These are phyloP conservation scores for Erodium maritimum DNA, from an alignment of 345 rosid species.

Conservation along the genomic window DNA sequence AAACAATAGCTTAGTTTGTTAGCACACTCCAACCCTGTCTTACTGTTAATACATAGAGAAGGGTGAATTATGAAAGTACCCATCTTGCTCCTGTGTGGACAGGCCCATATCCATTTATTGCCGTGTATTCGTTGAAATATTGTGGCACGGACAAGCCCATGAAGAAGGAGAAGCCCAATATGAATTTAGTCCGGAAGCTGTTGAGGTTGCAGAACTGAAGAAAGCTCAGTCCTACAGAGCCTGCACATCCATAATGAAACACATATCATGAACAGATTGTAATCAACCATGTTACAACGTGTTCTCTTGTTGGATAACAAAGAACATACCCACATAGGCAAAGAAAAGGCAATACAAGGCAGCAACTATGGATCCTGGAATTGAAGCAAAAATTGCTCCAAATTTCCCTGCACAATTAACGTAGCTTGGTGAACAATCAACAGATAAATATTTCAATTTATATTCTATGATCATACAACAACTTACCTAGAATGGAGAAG, in stretches of 20 bases:
- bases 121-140: constrained; percentile 84
- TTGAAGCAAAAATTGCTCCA: constrained; percentile 7
- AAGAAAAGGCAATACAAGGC: too few species aligned
- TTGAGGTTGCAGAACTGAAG: constrained; percentile 90
- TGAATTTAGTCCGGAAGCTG: constrained; percentile 69
- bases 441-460: constrained; percentile 5
- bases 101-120: constrained; percentile 74
- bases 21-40: background rate
- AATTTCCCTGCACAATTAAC: constrained; percentile 56
- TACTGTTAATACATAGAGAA: background rate
- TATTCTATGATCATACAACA: background rate
- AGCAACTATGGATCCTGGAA: too few species aligned
- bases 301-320: background rate
- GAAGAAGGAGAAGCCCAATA: constrained; percentile 82
- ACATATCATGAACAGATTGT: background rate
- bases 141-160: constrained; percentile 84
- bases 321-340: constrained; percentile 52
- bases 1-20: background rate
- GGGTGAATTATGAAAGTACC: constrained; percentile 46
- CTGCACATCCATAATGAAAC: constrained; percentile 20
- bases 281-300: too few species aligned
- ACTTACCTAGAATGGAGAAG: constrained; percentile 83
- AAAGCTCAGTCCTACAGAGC: constrained; percentile 80
- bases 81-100: constrained; percentile 75
- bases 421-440: background rate